Evolutionary conservation across 1,284 basidiomycete genomes (phyloP).

Genomic region (Ceratobasidium sp.): DNA sequence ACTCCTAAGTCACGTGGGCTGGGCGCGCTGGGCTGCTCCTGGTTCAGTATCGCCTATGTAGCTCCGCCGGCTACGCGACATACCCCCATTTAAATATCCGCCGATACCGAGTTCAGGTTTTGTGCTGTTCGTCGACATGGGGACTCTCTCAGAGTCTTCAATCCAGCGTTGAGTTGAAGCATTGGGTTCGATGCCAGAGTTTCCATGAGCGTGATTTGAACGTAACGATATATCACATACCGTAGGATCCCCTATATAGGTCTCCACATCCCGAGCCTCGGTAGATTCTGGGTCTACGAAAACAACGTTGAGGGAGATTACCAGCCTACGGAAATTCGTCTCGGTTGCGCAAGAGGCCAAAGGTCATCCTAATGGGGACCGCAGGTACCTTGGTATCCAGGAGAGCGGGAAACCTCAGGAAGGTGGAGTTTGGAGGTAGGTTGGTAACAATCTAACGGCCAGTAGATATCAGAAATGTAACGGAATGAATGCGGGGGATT

Average conservation of each 20-base stretch:
- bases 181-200: slow-evolving; percentile 67
- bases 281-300: slow-evolving; percentile 68
- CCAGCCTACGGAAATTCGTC: slow-evolving; percentile 82
- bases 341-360: slow-evolving; percentile 74
- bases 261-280: slow-evolving; percentile 77
- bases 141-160: slow-evolving; percentile 46
- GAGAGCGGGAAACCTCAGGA: slow-evolving; percentile 74
- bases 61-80: too few species aligned
- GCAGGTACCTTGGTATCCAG: slow-evolving; percentile 59
- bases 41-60: too few species aligned
- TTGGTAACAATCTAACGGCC: slow-evolving; percentile 77
- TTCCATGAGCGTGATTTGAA: background rate
- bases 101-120: slow-evolving; percentile 68
- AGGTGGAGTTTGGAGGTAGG: slow-evolving; percentile 83
- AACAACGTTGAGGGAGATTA: slow-evolving; percentile 70
- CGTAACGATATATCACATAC: background rate
- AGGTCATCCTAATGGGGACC: slow-evolving; percentile 78
- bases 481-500: background rate
- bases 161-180: slow-evolving; percentile 66
- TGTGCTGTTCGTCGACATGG: slow-evolving; percentile 40
- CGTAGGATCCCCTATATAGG: slow-evolving; percentile 77
- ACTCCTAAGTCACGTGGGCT: too few species aligned
- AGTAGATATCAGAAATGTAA: background rate
- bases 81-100: slow-evolving; percentile 72
- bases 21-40: too few species aligned